Evolutionary conservation across 495 filamentous ascomycete genomes (phyloP), one percentile per base, ranked within the genome.

Genomic region (Penicillium flavigenum): DNA sequence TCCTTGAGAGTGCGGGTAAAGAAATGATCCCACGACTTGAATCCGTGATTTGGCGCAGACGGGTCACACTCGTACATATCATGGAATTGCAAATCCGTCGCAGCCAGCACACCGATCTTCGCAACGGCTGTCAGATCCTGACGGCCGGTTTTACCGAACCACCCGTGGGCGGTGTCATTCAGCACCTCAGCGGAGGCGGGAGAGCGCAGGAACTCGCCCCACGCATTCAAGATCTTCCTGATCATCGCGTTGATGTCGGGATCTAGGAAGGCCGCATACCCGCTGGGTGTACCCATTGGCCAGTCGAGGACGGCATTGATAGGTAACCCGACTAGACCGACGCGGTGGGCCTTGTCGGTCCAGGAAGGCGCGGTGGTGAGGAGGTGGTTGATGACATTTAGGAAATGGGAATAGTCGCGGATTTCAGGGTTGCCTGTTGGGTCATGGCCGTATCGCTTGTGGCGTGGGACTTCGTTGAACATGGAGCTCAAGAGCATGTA

Each of bases 11-110:
- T 43, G 16, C 88, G 82, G 0, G 85, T 88, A 72, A 92, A 92
- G 73, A 90, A 92, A 54, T 86, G 76, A 57, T 92, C 87, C 88
- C 88, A 91, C 1, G 86, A 89, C 41, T 74, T 79, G 68, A 77
- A 78, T 20, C 88, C 88, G 65, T 81, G 73, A 58, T 86, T 60
- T 0, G 60, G 51, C 8, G 57, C 60, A 0, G 56, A 54, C 0
- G 70, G 62, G 31, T 72, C 64, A 52, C 60, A 67, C 14, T 64
- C 51, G 51, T 63, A 71, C 55, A 69, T 87, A 24, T 86, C 75
- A 42, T 88, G 84, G 82, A 87, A 89, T 20, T 64, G 32, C n/a
- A 69, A 51, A 29, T 53, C 49, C 6, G 46, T 47, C 5, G 54
- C 54, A 1, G 26, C 81, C 78, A 53, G 72, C 72, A 67, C 74